A percentile compares a stretch with the other conserved stretches of the same genome.
phyloP scores from a whole-genome alignment of 2,329 filamentous ascomycete genomes.

The Colletotrichum theobromicola region DNA sequence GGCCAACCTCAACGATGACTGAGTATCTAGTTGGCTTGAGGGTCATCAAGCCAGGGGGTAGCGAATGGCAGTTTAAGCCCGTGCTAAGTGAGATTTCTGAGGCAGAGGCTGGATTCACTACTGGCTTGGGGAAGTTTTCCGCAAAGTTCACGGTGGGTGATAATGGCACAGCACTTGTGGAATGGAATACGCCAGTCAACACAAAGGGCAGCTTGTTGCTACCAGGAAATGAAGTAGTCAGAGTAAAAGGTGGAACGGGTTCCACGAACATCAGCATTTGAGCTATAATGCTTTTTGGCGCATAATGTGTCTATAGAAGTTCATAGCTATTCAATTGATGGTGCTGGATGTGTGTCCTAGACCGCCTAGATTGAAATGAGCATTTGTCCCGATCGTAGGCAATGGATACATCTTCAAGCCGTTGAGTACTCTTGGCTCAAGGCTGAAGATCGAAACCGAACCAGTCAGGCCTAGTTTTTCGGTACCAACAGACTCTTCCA shows the following conservation, averaged over 20 bases:
- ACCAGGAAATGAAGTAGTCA: neutral
- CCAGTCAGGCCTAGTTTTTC: neutral
- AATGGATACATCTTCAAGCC: too few relatives aligned
- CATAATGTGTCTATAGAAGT: neutral
- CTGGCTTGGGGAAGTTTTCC: neutral
- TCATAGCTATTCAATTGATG: neutral
- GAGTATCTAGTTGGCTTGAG: conserved; percentile 45
- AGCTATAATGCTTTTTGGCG: neutral
- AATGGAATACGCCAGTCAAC: neutral
- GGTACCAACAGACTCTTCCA: neutral
- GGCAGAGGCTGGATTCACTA: neutral
- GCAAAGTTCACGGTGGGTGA: neutral
- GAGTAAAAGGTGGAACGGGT: neutral
- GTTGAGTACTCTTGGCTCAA: too few relatives aligned
- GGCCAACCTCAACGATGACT: conserved; percentile 49
- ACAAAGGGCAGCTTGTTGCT: neutral
- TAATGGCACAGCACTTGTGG: neutral
- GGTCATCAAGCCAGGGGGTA: neutral
- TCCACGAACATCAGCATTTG: neutral
- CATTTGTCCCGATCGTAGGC: neutral
- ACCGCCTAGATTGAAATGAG: neutral
- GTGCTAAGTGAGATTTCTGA: neutral
- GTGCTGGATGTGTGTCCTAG: neutral
- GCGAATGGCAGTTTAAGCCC: neutral
- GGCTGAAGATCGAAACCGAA: neutral